Conservation (phyloP, 1,284 basidiomycete species). For the Trichosporon asahii region DNA sequence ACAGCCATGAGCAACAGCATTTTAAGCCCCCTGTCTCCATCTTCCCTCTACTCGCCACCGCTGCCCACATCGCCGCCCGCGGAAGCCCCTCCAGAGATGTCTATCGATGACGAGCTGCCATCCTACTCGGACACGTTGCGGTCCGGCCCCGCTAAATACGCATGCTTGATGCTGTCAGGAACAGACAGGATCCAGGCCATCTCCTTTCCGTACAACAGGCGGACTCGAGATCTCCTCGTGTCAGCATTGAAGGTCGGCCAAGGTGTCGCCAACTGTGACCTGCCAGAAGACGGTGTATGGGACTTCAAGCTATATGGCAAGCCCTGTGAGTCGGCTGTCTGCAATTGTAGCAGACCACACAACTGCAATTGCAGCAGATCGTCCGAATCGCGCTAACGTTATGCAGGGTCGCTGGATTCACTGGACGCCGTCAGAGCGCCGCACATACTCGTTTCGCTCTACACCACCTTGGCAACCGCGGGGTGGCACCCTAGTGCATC, state of each 20-base stretch:
- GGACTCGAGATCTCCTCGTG: background rate
- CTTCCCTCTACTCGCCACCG: background rate
- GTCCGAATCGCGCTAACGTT: background rate
- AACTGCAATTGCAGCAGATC: background rate
- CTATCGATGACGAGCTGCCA: background rate
- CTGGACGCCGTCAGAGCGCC: background rate
- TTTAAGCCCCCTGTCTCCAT: background rate
- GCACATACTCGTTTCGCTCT: background rate
- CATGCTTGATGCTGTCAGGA: slow-evolving; percentile 3
- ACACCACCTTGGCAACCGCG: background rate
- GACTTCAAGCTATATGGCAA: slow-evolving; percentile 6
- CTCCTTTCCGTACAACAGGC: background rate
- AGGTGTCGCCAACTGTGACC: background rate
- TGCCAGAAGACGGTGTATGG: background rate
- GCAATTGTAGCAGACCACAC: background rate
- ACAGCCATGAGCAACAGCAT: background rate
- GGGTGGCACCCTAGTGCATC: slow-evolving; percentile 3
- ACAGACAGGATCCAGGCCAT: slow-evolving; percentile 11
- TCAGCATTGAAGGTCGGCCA: background rate
- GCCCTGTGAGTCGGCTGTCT: background rate
- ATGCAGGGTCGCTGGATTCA: background rate
- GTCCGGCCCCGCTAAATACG: background rate
- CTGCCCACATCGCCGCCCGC: background rate
- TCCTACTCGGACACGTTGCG: background rate
- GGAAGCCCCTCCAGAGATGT: background rate